A percentile compares a stretch with the other conserved stretches of the same genome.
Evolutionary conservation across 148 eudicot genomes (phyloP).

Genomic region (Vaccinium corymbosum): DNA sequence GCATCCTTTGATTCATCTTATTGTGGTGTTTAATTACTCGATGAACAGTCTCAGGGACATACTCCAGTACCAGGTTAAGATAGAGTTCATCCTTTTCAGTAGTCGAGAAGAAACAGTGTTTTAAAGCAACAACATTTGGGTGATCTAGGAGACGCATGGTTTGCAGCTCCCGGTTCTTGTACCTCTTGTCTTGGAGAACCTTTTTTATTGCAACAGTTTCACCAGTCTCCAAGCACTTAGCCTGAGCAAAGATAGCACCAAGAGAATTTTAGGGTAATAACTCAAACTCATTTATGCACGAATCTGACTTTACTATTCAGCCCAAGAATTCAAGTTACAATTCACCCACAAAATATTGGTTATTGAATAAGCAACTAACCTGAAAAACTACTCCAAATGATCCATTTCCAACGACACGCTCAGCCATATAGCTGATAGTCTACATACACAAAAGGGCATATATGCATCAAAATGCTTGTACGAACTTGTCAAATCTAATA

Average conservation of each 20-base stretch:
- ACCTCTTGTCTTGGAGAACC: slow-evolving; percentile 80
- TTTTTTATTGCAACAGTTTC: slow-evolving; percentile 78
- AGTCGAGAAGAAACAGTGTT: slow-evolving; percentile 84
- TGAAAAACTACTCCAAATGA: slow-evolving; percentile 91
- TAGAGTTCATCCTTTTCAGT: slow-evolving; percentile 70
- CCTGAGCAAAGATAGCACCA: slow-evolving; percentile 32
- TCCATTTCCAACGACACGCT: slow-evolving; percentile 79
- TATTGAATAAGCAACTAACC: slow-evolving; percentile 29
- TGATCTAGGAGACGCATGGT: slow-evolving; percentile 76
- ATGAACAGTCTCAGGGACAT: slow-evolving; percentile 78
- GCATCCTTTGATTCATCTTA: slow-evolving; percentile 77
- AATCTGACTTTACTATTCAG: neutral
- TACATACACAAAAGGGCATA: slow-evolving; percentile 17
- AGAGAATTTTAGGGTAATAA: neutral
- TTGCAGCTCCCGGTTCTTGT: slow-evolving; percentile 84
- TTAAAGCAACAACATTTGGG: slow-evolving; percentile 65
- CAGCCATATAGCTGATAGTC: slow-evolving; percentile 96
- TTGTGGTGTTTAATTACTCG: slow-evolving; percentile 66
- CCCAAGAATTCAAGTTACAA: neutral
- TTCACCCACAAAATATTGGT: neutral
- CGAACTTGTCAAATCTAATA: neutral
- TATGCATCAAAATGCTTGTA: neutral
- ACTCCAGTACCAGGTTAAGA: slow-evolving; percentile 69
- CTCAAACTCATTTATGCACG: neutral
- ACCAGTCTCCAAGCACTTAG: slow-evolving; percentile 72